Percentiles rank a stretch among this genome's conserved stretches.
Conservation (phyloP, 768 basidiomycete species). For the Gymnopilus dilepis region DNA sequence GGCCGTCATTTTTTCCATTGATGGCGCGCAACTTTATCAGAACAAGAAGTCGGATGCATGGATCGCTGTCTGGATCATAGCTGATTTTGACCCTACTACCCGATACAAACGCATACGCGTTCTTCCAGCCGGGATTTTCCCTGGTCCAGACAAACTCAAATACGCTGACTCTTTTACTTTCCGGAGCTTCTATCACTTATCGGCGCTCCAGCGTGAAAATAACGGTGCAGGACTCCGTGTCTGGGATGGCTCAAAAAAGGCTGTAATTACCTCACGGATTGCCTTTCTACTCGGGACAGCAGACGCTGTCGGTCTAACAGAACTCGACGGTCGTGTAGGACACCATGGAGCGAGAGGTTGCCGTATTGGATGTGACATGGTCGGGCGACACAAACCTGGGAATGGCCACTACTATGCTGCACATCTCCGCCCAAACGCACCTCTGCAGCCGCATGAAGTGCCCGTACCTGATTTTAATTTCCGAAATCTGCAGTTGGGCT, state of each 20-base stretch:
- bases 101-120: slow-evolving; percentile 27
- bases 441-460: not conserved
- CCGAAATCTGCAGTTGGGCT: too few relatives aligned
- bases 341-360: slow-evolving; percentile 40
- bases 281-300: slow-evolving; percentile 26
- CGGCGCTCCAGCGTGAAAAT: slow-evolving; percentile 15
- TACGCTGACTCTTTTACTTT: slow-evolving; percentile 27
- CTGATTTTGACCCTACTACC: slow-evolving; percentile 29
- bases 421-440: slow-evolving; percentile 22
- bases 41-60: slow-evolving; percentile 43
- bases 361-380: slow-evolving; percentile 33
- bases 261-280: slow-evolving; percentile 18
- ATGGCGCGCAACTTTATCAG: slow-evolving; percentile 45
- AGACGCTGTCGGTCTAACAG: slow-evolving; percentile 37
- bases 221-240: slow-evolving; percentile 17
- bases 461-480: too few relatives aligned
- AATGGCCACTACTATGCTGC: slow-evolving; percentile 25
- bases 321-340: slow-evolving; percentile 34
- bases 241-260: slow-evolving; percentile 34
- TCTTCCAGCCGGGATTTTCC: slow-evolving; percentile 29
- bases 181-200: slow-evolving; percentile 23
- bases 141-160: slow-evolving; percentile 31
- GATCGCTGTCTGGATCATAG: slow-evolving; percentile 43
- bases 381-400: slow-evolving; percentile 32
- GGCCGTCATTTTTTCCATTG: slow-evolving; percentile 36